Conservation (phyloP, 176 grass and related monocot genomes). For the Tillandsia leiboldiana region DNA sequence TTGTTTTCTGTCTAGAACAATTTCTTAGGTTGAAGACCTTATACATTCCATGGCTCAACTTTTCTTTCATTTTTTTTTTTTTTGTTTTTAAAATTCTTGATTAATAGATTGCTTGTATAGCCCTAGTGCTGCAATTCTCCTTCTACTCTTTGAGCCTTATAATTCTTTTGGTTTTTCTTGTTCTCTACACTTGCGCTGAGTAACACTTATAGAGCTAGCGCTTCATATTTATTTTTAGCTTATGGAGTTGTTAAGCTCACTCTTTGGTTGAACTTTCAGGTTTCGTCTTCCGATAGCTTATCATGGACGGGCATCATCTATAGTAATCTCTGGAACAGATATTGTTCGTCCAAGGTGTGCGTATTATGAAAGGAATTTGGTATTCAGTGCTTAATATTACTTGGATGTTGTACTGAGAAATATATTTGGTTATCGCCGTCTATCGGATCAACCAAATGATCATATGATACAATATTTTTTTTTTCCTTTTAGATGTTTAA, state of each 20-base stretch:
- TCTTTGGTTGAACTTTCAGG: constrained; percentile 38
- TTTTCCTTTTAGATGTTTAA: not conserved
- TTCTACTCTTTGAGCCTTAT: not conserved
- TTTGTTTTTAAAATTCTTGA: not conserved
- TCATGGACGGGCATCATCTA: constrained; percentile 80
- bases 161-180: constrained; percentile 5
- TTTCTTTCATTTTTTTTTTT: not conserved
- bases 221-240: not conserved
- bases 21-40: too few species aligned
- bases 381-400: constrained; percentile 5
- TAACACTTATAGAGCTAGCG: not conserved
- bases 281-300: constrained; percentile 89
- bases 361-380: constrained; percentile 6
- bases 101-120: not conserved
- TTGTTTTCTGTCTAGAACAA: too few species aligned
- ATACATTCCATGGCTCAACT: not conserved
- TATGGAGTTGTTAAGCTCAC: not conserved
- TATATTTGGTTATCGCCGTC: not conserved
- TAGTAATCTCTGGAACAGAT: constrained; percentile 85
- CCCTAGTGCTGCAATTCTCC: not conserved
- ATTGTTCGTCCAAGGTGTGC: constrained; percentile 76
- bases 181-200: constrained; percentile 8
- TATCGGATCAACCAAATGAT: not conserved
- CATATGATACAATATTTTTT: not conserved
- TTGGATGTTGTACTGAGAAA: constrained; percentile 8